Evolutionary conservation across 371 early-diverging fungal species (phyloP).

Genomic region (Coemansia sp.): DNA sequence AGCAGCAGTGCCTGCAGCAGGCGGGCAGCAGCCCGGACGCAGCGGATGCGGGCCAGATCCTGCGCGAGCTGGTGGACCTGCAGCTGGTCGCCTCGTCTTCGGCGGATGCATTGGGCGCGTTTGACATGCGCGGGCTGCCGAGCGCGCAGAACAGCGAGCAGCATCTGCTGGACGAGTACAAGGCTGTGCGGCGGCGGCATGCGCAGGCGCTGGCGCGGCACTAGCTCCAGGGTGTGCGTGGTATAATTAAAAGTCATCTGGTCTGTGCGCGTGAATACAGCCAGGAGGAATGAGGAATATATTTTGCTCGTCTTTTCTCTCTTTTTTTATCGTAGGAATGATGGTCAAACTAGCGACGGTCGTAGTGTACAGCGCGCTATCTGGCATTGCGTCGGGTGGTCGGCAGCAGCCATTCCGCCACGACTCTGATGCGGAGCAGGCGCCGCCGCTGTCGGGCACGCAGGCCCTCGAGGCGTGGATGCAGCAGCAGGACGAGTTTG

Average conservation of each 20-base stretch:
- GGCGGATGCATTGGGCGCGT: background rate
- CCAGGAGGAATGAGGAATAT: no score
- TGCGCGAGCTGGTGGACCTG: conserved; percentile 33
- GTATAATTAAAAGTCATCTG: background rate
- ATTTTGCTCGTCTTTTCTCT: no score
- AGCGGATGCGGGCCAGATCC: conserved; percentile 2
- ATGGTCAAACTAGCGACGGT: no score
- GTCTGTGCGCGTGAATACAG: background rate
- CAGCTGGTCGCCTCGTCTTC: conserved; percentile 6
- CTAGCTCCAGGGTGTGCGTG: background rate
- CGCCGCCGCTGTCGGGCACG: background rate
- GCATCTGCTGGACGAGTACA: conserved; percentile 26
- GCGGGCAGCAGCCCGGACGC: background rate
- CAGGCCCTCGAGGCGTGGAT: conserved; percentile 22
- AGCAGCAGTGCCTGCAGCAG: conserved; percentile 1
- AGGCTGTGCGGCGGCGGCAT: conserved; percentile 25
- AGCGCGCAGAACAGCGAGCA: background rate
- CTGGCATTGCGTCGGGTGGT: no score
- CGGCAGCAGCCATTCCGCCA: no score
- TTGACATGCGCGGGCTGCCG: background rate
- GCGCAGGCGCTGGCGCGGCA: conserved; percentile 15
- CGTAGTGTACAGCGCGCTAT: no score
- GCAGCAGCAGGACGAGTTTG: background rate
- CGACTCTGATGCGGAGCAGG: no score
- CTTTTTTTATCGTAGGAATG: no score